Conservation (phyloP, 805 yeast species). For the Kluyveromyces dobzhanskii region DNA sequence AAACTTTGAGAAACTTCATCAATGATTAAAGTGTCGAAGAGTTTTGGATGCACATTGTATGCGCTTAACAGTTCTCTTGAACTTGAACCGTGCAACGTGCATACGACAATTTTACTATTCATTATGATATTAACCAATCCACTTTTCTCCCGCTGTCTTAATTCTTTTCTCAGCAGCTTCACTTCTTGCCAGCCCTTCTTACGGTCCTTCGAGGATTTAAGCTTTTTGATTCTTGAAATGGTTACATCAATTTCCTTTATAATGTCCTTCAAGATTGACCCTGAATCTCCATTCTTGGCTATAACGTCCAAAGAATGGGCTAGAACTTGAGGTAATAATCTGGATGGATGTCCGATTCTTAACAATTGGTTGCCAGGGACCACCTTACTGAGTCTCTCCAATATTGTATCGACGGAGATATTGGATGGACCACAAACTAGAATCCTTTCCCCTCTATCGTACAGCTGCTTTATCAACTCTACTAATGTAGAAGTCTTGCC, state of each 20-base stretch:
- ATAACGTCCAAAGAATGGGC: slow-evolving; percentile 72
- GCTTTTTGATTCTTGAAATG: slow-evolving; percentile 48
- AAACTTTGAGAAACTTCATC: slow-evolving; percentile 94
- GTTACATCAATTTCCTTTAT: slow-evolving; percentile 60
- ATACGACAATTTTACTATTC: slow-evolving; percentile 59
- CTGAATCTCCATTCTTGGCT: slow-evolving; percentile 49
- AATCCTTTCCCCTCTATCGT: slow-evolving; percentile 46
- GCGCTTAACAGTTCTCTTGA: slow-evolving; percentile 55
- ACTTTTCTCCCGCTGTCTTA: slow-evolving; percentile 55
- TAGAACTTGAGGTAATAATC: slow-evolving; percentile 53
- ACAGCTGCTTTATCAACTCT: slow-evolving; percentile 70
- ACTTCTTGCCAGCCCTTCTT: slow-evolving; percentile 60
- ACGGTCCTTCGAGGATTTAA: slow-evolving; percentile 56
- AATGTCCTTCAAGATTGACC: slow-evolving; percentile 58
- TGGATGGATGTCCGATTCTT: slow-evolving; percentile 90
- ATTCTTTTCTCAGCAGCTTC: slow-evolving; percentile 61
- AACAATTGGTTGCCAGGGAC: slow-evolving; percentile 45
- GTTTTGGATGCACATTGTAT: slow-evolving; percentile 29
- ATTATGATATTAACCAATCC: slow-evolving; percentile 50
- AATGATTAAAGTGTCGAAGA: slow-evolving; percentile 75
- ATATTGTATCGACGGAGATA: slow-evolving; percentile 81
- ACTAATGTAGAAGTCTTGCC: slow-evolving; percentile 79
- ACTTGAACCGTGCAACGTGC: slow-evolving; percentile 87
- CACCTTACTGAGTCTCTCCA: slow-evolving; percentile 56
- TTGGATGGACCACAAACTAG: slow-evolving; percentile 93